Conservation (phyloP, 352 stramenopile species). For the Pythium folliculosum region DNA sequence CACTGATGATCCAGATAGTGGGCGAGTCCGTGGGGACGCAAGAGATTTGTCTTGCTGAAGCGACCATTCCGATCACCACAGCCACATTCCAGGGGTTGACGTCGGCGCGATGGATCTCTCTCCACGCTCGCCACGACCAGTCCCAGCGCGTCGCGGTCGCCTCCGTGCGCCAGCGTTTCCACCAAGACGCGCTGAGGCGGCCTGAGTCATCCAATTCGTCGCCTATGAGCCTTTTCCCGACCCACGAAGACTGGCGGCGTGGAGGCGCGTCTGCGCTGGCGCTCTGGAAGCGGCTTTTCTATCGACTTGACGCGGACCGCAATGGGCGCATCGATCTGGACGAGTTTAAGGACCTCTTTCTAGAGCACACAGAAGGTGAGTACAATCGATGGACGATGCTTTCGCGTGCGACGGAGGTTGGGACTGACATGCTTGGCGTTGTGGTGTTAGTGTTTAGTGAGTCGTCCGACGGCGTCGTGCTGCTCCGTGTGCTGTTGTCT, state of each 20-base stretch:
- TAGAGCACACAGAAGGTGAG: conserved; percentile 40
- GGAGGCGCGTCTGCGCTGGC: conserved; percentile 9
- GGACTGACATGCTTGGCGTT: not conserved
- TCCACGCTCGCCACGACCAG: conserved; percentile 11
- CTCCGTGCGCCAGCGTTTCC: conserved; percentile 5
- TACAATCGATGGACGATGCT: too few relatives aligned
- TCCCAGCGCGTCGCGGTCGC: conserved; percentile 10
- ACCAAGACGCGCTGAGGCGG: not conserved
- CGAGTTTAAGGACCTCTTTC: conserved; percentile 59
- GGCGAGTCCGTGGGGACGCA: not conserved
- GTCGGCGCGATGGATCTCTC: conserved; percentile 14
- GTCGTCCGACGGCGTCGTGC: conserved; percentile 31
- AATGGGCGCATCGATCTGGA: conserved; percentile 55
- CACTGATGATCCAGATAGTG: conserved; percentile 3
- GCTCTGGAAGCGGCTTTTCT: conserved; percentile 76
- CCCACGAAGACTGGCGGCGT: conserved; percentile 15
- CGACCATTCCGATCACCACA: not conserved
- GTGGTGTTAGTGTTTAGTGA: conserved; percentile 34
- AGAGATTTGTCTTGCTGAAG: conserved; percentile 19
- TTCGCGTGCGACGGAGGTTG: not conserved
- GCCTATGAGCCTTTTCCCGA: not conserved
- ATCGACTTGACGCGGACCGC: conserved; percentile 51
- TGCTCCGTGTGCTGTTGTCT: conserved; percentile 40
- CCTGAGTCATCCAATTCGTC: too few relatives aligned
- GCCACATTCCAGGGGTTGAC: not conserved